A percentile compares a stretch with the other conserved stretches of the same genome.
These are phyloP conservation scores for Aphanomyces astaci DNA, from an alignment of 352 stramenopile species.

Conservation along the genomic window DNA sequence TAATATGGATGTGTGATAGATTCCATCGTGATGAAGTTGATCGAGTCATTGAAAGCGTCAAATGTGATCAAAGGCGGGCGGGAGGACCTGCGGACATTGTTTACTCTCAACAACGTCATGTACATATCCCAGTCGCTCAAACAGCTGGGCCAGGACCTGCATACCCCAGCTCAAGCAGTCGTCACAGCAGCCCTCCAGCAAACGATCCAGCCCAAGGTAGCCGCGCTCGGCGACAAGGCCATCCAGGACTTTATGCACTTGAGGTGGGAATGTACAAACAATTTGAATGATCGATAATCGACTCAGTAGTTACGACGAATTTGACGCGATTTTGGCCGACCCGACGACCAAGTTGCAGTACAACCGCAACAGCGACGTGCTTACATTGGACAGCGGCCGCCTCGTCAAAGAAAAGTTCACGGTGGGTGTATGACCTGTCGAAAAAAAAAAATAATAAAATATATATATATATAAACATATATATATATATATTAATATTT, in stretches of 20 bases:
- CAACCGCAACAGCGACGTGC: constrained; percentile 61
- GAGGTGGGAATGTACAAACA: constrained; percentile 45
- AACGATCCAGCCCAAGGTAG: constrained; percentile 72
- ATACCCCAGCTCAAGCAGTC: constrained; percentile 5
- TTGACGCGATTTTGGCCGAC: constrained; percentile 58
- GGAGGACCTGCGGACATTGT: constrained; percentile 67
- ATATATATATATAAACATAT: too few species aligned
- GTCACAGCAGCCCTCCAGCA: constrained; percentile 45
- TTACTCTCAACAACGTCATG: constrained; percentile 91
- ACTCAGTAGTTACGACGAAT: constrained; percentile 36
- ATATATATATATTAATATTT: too few species aligned
- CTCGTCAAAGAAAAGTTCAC: constrained; percentile 90
- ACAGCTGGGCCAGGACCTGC: constrained; percentile 29
- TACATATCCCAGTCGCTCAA: constrained; percentile 82
- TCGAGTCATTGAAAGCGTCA: constrained; percentile 46
- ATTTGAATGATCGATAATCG: constrained; percentile 33
- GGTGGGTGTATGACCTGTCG: constrained; percentile 32
- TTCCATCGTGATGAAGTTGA: constrained; percentile 52
- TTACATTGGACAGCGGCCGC: constrained; percentile 85
- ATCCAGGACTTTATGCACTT: constrained; percentile 76
- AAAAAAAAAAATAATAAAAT: background rate
- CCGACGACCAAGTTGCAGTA: constrained; percentile 84
- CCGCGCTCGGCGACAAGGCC: constrained; percentile 77
- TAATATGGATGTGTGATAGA: too few species aligned
- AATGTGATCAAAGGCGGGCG: constrained; percentile 42